Percentiles rank a stretch among this genome's conserved stretches.
phyloP scores from a whole-genome alignment of 176 grass and related monocot species.

The Aegilops tauschii region DNA sequence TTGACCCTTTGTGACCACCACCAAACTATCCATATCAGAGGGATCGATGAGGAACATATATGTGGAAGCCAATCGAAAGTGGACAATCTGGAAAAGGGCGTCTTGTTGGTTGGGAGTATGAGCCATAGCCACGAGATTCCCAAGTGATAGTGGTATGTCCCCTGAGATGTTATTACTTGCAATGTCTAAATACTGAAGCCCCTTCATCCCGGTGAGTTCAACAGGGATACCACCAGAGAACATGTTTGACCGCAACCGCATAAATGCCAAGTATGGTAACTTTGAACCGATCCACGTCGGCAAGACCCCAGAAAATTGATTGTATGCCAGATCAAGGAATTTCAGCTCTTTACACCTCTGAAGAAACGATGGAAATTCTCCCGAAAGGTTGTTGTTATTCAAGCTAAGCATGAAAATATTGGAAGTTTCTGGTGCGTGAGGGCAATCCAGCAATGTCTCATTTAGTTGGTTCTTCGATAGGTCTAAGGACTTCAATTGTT shows the following conservation, averaged over 20 bases:
- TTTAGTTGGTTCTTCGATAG: slow-evolving; percentile 7
- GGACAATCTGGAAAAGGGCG: not conserved
- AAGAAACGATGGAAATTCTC: not conserved
- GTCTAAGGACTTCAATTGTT: not conserved
- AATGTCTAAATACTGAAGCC: slow-evolving; percentile 17
- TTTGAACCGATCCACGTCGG: not conserved
- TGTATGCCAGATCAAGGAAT: not conserved
- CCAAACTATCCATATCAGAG: not conserved
- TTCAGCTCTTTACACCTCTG: not conserved
- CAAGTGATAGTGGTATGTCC: not conserved
- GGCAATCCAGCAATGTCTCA: not conserved
- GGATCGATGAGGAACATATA: not conserved
- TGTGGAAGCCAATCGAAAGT: not conserved
- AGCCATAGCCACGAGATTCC: not conserved
- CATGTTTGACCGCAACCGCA: slow-evolving; percentile 3
- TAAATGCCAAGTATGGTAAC: not conserved
- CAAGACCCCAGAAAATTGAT: not conserved
- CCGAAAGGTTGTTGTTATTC: not conserved
- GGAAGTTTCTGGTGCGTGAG: not conserved
- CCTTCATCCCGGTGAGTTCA: not conserved
- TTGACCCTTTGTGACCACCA: not conserved
- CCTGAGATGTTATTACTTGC: slow-evolving; percentile 14
- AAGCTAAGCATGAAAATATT: not conserved
- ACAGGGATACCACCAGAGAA: not conserved
- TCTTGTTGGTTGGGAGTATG: not conserved